These are phyloP conservation scores for Puccinia hordei DNA, from an alignment of 1,284 basidiomycete genomes.

Conservation along the genomic window DNA sequence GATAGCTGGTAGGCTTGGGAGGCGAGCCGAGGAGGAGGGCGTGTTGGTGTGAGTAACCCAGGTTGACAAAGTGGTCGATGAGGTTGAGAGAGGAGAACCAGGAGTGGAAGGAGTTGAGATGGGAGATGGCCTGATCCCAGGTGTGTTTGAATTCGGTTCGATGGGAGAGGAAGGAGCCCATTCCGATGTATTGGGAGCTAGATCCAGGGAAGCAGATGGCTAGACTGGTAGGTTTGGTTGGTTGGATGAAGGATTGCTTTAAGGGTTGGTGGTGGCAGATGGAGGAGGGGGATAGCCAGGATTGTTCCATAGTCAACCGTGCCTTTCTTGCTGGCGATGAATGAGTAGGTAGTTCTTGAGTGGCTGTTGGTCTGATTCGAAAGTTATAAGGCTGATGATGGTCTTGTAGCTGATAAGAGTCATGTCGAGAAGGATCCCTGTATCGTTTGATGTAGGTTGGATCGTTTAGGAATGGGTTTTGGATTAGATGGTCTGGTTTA, in stretches of 20 bases:
- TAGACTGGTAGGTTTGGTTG: background rate
- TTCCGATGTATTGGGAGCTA: constrained; percentile 57
- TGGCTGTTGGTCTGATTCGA: constrained; percentile 14
- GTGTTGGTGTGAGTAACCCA: constrained; percentile 52
- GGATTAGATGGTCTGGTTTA: background rate
- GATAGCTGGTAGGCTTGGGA: too few species aligned
- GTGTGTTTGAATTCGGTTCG: constrained; percentile 51
- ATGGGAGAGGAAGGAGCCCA: constrained; percentile 52
- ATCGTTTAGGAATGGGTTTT: constrained; percentile 49
- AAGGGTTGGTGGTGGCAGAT: background rate
- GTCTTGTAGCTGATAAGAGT: constrained; percentile 44
- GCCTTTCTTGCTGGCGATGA: constrained; percentile 21
- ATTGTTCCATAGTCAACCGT: constrained; percentile 47
- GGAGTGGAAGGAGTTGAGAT: constrained; percentile 53
- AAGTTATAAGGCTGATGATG: constrained; percentile 26
- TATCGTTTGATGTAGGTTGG: constrained; percentile 54
- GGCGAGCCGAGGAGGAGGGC: constrained; percentile 51
- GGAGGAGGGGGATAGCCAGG: constrained; percentile 28
- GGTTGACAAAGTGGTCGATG: constrained; percentile 43
- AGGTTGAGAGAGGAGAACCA: constrained; percentile 53
- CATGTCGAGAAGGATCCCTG: constrained; percentile 52
- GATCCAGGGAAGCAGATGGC: constrained; percentile 57
- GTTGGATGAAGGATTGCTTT: too few species aligned
- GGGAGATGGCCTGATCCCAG: constrained; percentile 57
- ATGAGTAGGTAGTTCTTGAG: constrained; percentile 28